Evolutionary conservation across 2,329 filamentous ascomycete genomes (phyloP), one percentile per base, ranked within the genome.

Genomic region (Penicillium palitans): DNA sequence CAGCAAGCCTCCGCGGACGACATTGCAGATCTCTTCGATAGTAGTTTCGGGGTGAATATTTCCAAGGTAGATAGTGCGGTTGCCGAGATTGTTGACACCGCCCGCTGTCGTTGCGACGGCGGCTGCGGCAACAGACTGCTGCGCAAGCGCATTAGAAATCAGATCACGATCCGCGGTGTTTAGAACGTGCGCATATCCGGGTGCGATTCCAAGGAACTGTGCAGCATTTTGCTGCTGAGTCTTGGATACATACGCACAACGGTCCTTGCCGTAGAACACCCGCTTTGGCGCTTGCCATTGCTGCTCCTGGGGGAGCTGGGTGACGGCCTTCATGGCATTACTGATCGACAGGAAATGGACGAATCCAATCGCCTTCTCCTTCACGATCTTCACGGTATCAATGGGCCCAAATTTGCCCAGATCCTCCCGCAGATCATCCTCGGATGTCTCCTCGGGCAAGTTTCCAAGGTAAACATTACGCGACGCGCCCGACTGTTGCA

Each of bases 1-100:
- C 69, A 99, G 83, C 65, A 99, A 84, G 68, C 95, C 95, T 59
- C 95, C 95, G 64, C 95, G 87, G 52, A 99, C 95, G 57, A 99
- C 95, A 72, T 99, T 99, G 84, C 95, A 99, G 74, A 99, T 99
- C 80, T 99, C 95, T 80, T 99, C 95, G 68, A 98, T 96, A 2
- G 93, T 98, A 1, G 95, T 99, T 80, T 99, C 95, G 0, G 95
- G 95, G 76, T 99, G 95, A 65, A 99, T 99, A 78, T 99, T 99
- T 68, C 95, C 95, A 7, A 99, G 84, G 74, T 99, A 99, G 64
- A 99, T 96, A 44, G 95, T 99, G 63, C 95, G 86, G 80, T 99
- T 99, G 54, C 95, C 95, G 41, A 99, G 82, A 76, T 99, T 99
- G 81, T 96, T 96, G 67, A 97, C 93, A 63, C 95, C 95, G 67